Evolutionary conservation across 2,329 filamentous ascomycete species (phyloP), one percentile per base, ranked within the genome.

Genomic region (Fusarium nanum): DNA sequence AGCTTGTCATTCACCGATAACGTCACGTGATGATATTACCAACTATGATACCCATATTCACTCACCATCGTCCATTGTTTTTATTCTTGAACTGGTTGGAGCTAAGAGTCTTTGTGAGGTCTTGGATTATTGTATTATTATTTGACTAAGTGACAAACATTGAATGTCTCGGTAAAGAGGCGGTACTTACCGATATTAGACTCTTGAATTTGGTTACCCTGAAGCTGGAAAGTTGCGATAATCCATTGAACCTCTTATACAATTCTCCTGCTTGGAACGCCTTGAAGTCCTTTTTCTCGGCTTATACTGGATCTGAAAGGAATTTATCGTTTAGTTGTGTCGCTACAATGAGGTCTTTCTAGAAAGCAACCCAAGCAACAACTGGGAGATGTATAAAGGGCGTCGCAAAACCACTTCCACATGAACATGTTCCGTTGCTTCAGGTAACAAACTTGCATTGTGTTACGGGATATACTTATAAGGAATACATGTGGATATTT

Each of bases 1-100:
- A 40, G 64, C 52, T 60, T 65, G 55, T 20, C 68, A 57, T 64
- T 16, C 59, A 71, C 68, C 68, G 68, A 58, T 56, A 3, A 7
- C n/a, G n/a, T 70, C 68, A 70, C 68, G 68, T 70, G 68, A 71
- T 6, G 5, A 14, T n/a, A 32, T 50, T 25, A 25, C 32, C 10
- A n/a, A 8, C 34, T 10, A 11, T 30, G 18, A 30, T 37, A 56
- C 47, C 37, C 47, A 52, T 42, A 20, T 27, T 71, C 13, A 70
- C 30, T 71, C 13, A 70, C 30, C 13, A 8, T 32, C 30, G 28
- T 71, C 67, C 55, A 68, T 71, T 23, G 32, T 70, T 68, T 63
- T 71, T 40, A 42, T 14, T 37, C 34, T 37, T 12, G 18, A 18
- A 37, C 28, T 30, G 12, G 18, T n/a, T 37, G 34, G 11, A 7